A percentile compares a stretch with the other conserved stretches of the same genome.
Conservation (phyloP, 1,284 basidiomycete genomes). For the Prillingera fragicola region DNA sequence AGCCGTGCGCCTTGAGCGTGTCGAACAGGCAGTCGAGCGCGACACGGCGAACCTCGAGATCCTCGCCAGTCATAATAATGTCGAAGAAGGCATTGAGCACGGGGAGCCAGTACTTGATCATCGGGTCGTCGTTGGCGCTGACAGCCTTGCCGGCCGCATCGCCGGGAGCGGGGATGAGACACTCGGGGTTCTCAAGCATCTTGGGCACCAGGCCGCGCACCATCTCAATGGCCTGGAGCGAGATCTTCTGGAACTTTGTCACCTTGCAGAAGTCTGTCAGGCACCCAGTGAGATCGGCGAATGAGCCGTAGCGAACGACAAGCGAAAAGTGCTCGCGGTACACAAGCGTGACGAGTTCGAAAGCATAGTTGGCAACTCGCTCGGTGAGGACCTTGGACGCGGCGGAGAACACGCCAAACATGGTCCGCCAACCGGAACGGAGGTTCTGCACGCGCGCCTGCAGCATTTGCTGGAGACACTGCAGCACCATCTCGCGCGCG, state of each 20-base stretch:
- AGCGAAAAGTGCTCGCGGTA: slow-evolving; percentile 87
- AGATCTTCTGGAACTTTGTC: slow-evolving; percentile 97
- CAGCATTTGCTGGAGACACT: slow-evolving; percentile 99
- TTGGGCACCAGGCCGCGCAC: slow-evolving; percentile 83
- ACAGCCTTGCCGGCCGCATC: slow-evolving; percentile 20
- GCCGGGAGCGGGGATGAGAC: slow-evolving; percentile 53
- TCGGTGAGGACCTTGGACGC: slow-evolving; percentile 95
- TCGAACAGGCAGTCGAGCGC: slow-evolving; percentile 93
- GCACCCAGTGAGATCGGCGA: slow-evolving; percentile 93
- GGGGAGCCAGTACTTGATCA: slow-evolving; percentile 96
- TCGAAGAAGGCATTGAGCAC: slow-evolving; percentile 96
- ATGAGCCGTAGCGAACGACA: slow-evolving; percentile 86
- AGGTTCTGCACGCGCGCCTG: slow-evolving; percentile 91
- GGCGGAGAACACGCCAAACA: slow-evolving; percentile 97
- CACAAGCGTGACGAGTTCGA: slow-evolving; percentile 88
- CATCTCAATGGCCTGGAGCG: slow-evolving; percentile 93
- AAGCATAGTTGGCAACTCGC: slow-evolving; percentile 86
- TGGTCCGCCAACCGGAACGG: slow-evolving; percentile 97
- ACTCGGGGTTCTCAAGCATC: slow-evolving; percentile 82
- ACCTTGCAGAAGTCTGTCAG: slow-evolving; percentile 99
- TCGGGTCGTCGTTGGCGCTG: slow-evolving; percentile 62
- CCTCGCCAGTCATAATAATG: slow-evolving; percentile 99
- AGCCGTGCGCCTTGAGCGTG: slow-evolving; percentile 85
- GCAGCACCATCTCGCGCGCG: slow-evolving; percentile 93
- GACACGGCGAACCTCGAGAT: slow-evolving; percentile 91